Evolutionary conservation across 2,329 filamentous ascomycete genomes (phyloP).

Genomic region (Chaetomium sp.): DNA sequence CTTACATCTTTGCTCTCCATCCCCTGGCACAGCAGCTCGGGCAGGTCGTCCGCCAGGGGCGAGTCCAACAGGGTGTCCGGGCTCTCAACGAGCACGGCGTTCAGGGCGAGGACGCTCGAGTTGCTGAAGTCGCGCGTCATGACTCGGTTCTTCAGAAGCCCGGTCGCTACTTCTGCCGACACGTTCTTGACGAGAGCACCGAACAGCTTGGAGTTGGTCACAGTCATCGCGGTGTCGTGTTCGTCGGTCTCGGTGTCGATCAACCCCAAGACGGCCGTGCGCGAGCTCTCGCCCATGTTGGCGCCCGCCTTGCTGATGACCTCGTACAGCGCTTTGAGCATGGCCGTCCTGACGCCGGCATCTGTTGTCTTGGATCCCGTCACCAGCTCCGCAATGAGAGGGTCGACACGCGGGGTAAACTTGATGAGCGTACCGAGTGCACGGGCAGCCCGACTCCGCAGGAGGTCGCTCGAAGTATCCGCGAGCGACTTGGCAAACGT

Average conservation of each 20-base stretch:
- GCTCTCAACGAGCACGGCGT: conserved; percentile 83
- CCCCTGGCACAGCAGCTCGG: conserved; percentile 76
- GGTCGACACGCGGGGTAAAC: conserved; percentile 91
- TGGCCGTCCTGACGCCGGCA: conserved; percentile 84
- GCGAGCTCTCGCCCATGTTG: conserved; percentile 92
- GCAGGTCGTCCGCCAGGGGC: conserved; percentile 70
- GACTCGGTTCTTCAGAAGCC: conserved; percentile 69
- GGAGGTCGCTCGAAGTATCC: conserved; percentile 84
- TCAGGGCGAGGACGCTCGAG: conserved; percentile 81
- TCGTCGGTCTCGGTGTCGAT: conserved; percentile 85
- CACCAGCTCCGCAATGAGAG: conserved; percentile 87
- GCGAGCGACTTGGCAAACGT: conserved; percentile 96
- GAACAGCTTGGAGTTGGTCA: conserved; percentile 87
- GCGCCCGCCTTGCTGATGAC: conserved; percentile 91
- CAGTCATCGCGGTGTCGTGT: conserved; percentile 74
- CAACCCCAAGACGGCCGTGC: conserved; percentile 79
- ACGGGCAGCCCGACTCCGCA: conserved; percentile 87
- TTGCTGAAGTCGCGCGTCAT: conserved; percentile 74
- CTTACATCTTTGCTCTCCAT: conserved; percentile 75
- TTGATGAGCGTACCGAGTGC: conserved; percentile 94
- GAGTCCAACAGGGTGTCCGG: conserved; percentile 68
- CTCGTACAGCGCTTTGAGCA: conserved; percentile 95
- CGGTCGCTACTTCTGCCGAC: conserved; percentile 66
- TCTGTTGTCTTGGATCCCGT: conserved; percentile 93
- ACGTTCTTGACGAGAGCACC: conserved; percentile 89